These are phyloP conservation scores for Venustampulla echinocandica DNA, from an alignment of 495 filamentous ascomycete genomes.

Conservation along the genomic window DNA sequence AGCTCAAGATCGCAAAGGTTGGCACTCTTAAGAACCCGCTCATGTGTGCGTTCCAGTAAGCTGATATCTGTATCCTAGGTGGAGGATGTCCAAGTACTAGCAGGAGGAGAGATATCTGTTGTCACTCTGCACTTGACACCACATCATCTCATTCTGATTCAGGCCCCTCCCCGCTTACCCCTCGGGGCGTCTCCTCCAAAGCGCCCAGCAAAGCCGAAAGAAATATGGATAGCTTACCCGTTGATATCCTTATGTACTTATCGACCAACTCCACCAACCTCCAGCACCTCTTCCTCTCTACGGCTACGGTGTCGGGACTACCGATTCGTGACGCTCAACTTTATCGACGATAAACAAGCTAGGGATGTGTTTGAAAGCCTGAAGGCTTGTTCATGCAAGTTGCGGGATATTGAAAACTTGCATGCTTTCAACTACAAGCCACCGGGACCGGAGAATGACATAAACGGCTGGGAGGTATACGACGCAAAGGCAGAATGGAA, in stretches of 20 bases:
- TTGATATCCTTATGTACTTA: constrained; percentile 72
- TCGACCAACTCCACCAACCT: constrained; percentile 59
- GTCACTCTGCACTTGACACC: constrained; percentile 37
- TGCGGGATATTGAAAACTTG: constrained; percentile 79
- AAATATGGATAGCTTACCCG: constrained; percentile 90
- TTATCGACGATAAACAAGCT: constrained; percentile 61
- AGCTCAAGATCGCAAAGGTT: constrained; percentile 20
- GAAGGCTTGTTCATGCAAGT: constrained; percentile 67
- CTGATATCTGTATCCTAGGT: constrained; percentile 25
- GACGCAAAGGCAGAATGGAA: constrained; percentile 72
- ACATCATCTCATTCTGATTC: constrained; percentile 36
- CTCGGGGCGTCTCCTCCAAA: constrained; percentile 4
- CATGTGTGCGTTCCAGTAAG: not conserved
- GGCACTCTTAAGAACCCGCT: too few species aligned
- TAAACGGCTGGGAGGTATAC: constrained; percentile 85
- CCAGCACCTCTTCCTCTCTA: constrained; percentile 70
- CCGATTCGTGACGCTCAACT: constrained; percentile 84
- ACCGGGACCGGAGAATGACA: constrained; percentile 59
- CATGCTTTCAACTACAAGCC: constrained; percentile 84
- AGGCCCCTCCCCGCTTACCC: constrained; percentile 18
- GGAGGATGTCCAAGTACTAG: constrained; percentile 34
- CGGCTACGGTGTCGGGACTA: constrained; percentile 89
- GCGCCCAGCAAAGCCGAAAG: constrained; percentile 31
- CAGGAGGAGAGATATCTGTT: constrained; percentile 30
- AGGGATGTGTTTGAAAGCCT: constrained; percentile 87